Evolutionary conservation across 306 rosid genomes (phyloP), one percentile per base, ranked within the genome.

Genomic region (Geum urbanum): DNA sequence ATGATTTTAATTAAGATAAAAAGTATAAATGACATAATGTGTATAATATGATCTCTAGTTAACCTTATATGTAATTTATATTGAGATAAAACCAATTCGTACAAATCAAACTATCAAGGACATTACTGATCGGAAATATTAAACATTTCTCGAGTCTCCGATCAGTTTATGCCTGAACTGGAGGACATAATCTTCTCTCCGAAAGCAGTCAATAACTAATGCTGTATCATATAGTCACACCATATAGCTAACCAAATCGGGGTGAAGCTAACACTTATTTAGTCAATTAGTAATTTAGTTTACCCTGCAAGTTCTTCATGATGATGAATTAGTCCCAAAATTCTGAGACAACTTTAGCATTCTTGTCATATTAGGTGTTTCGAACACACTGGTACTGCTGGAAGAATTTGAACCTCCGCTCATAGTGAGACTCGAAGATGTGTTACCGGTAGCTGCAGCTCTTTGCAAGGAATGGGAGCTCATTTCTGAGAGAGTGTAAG

Each of bases 401-500:
- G 16, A 13, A n/a, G 56, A 51, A n/a, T 51, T 51, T n/a, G 22
- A 20, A 51, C 56, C 56, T 51, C 18, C 56, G 18, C 22, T 51
- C 22, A 4, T 51, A 22, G 22, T 48, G n/a, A 48, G 52, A 48
- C 52, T 48, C 52, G n/a, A 48, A 19, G 13, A 6, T 66, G 56
- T 66, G 71, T 67, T 58, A 50, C 71, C 71, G 5, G 35, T 35
- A 50, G 60, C 54, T n/a, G 59, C 51, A 3, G 71, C 71, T 15
- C 71, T 67, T 55, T 67, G 71, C 71, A 20, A 32, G 35, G 60
- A 67, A 39, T 67, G 71, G 2, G 71, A 67, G 71, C 71, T 67
- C 47, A 67, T 16, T 12, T 22, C 71, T 5, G 59, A 67, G 24
- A 67, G 71, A 50, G 9, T 22, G 41, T 67, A 67, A 35, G 71